Conservation (phyloP, 2,329 filamentous ascomycete species). For the Teratosphaeria pseudoeucalypti region DNA sequence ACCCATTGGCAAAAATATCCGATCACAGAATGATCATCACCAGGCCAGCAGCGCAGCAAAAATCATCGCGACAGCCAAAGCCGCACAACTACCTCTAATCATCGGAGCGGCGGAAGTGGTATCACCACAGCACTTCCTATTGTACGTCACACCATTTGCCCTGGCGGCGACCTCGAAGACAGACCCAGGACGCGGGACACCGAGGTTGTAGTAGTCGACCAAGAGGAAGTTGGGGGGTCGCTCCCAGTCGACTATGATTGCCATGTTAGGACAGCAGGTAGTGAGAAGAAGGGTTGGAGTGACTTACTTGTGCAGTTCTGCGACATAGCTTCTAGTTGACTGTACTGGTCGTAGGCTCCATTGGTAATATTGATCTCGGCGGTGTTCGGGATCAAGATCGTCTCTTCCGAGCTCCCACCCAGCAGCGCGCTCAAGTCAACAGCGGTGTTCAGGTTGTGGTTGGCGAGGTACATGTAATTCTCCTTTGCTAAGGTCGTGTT, state of each 20-base stretch:
- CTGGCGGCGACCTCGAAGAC: slow-evolving; percentile 65
- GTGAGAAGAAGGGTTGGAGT: neutral
- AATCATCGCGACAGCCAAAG: slow-evolving; percentile 2
- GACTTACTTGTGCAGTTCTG: slow-evolving; percentile 48
- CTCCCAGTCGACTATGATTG: slow-evolving; percentile 44
- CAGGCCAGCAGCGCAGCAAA: neutral
- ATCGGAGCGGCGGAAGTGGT: neutral
- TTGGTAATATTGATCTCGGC: slow-evolving; percentile 64
- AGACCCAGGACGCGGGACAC: slow-evolving; percentile 51
- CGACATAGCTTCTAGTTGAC: slow-evolving; percentile 55
- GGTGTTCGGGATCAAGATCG: slow-evolving; percentile 61
- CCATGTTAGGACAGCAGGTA: neutral
- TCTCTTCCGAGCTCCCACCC: slow-evolving; percentile 30
- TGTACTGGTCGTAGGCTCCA: slow-evolving; percentile 46
- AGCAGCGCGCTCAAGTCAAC: slow-evolving; percentile 48
- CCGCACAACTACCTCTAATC: neutral
- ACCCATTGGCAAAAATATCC: neutral
- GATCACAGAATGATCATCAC: neutral
- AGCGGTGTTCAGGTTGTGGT: slow-evolving; percentile 82
- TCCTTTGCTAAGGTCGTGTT: slow-evolving; percentile 38
- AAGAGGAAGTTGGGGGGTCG: slow-evolving; percentile 67
- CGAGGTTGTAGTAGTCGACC: slow-evolving; percentile 76
- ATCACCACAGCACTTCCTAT: slow-evolving; percentile 7
- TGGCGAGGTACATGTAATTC: slow-evolving; percentile 66
- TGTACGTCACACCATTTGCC: slow-evolving; percentile 65